These are phyloP conservation scores for Cinchona pubescens DNA, from an alignment of 257 asterid genomes.

Conservation along the genomic window DNA sequence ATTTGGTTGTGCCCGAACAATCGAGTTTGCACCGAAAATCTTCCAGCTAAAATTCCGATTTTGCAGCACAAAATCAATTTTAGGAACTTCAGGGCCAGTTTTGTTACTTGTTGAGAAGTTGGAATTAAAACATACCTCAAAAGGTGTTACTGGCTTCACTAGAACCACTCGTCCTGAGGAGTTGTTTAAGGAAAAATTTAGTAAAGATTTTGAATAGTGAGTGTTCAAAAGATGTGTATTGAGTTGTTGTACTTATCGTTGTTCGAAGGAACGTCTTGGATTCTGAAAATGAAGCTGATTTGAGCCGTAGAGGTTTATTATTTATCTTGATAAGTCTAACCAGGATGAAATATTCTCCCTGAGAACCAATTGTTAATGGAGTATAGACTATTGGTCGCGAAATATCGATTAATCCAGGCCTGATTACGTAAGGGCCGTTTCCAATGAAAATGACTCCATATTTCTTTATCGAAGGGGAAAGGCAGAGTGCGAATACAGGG, in stretches of 20 bases:
- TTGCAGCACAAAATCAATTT: constrained; percentile 34
- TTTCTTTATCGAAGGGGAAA: constrained; percentile 20
- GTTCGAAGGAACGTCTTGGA: constrained; percentile 29
- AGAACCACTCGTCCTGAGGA: constrained; percentile 22
- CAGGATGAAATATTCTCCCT: constrained; percentile 33
- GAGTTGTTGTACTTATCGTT: constrained; percentile 33
- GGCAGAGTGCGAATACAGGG: constrained; percentile 34
- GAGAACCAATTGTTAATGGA: constrained; percentile 33
- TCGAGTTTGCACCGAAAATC: constrained; percentile 15
- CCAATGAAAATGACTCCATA: constrained; percentile 36
- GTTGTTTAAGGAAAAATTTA: constrained; percentile 14
- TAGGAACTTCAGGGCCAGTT: constrained; percentile 20
- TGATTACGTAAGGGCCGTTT: constrained; percentile 6
- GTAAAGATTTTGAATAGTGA: constrained; percentile 23
- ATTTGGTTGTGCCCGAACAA: constrained; percentile 11
- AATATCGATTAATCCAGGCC: neutral
- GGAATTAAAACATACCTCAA: constrained; percentile 28
- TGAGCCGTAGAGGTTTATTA: no score
- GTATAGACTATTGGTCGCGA: constrained; percentile 22
- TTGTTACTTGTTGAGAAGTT: constrained; percentile 11
- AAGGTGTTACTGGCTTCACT: constrained; percentile 30
- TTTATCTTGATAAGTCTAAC: constrained; percentile 25
- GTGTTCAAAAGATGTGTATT: constrained; percentile 35
- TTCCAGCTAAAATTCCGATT: constrained; percentile 20
- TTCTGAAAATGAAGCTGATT: constrained; percentile 22